Conservation (phyloP, 2,329 filamentous ascomycete genomes). For the Talaromyces sp. region DNA sequence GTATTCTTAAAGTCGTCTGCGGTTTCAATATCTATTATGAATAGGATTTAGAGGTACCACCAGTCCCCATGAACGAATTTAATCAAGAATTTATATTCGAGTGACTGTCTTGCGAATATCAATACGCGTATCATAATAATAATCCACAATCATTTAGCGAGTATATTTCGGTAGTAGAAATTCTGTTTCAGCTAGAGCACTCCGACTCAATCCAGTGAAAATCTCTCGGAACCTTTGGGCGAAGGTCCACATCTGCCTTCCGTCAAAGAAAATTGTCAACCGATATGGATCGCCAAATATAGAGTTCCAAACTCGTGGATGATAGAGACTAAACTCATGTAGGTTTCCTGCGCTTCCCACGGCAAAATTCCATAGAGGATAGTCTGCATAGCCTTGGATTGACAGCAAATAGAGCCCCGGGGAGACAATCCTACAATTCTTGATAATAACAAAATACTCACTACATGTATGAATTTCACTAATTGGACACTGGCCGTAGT, state of each 20-base stretch:
- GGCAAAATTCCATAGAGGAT: background rate
- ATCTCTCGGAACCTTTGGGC: background rate
- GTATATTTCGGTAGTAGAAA: background rate
- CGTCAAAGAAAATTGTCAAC: background rate
- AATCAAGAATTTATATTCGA: background rate
- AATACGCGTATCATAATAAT: background rate
- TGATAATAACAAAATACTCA: background rate
- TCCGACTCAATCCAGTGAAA: too few species aligned
- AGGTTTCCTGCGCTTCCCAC: background rate
- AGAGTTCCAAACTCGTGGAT: background rate
- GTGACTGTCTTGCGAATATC: background rate
- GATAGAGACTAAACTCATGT: background rate
- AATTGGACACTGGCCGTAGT: too few species aligned
- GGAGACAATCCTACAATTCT: background rate
- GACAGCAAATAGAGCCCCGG: background rate
- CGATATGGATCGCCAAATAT: background rate
- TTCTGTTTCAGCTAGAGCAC: background rate
- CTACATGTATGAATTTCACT: too few species aligned
- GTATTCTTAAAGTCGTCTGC: background rate
- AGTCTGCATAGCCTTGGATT: background rate
- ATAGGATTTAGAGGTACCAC: background rate
- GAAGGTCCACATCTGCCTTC: background rate
- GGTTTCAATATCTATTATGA: background rate
- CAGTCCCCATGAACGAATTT: background rate
- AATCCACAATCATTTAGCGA: background rate